phyloP scores from a whole-genome alignment of 106 monocot genomes.

The Agapanthus africanus region DNA sequence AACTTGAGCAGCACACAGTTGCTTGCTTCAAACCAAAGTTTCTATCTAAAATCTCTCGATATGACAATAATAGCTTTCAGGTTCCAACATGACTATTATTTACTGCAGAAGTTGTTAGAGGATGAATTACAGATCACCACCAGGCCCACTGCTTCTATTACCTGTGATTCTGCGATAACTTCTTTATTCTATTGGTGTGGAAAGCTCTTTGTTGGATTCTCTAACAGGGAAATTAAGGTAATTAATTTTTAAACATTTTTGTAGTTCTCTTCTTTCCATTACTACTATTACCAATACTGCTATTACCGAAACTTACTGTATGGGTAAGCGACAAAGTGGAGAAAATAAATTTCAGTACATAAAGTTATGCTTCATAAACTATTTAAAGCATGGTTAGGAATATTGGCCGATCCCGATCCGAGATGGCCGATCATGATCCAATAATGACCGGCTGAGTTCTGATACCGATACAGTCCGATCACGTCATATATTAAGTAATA shows the following conservation, averaged over 20 bases:
- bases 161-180: conserved; percentile 65
- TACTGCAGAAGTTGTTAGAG: conserved; percentile 43
- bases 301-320: too few relatives aligned
- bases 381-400: too few relatives aligned
- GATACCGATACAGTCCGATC: too few relatives aligned
- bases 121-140: conserved; percentile 49
- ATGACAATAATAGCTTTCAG: neutral
- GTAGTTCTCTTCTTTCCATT: neutral
- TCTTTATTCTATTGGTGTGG: conserved; percentile 51
- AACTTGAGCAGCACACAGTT: neutral
- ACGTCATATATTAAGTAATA: too few relatives aligned
- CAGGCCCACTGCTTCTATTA: conserved; percentile 51
- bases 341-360: neutral
- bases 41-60: neutral
- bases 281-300: too few relatives aligned
- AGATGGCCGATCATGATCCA: too few relatives aligned
- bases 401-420: too few relatives aligned
- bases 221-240: conserved; percentile 80
- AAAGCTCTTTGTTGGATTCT: conserved; percentile 71
- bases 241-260: neutral
- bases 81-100: neutral
- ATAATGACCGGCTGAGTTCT: too few relatives aligned
- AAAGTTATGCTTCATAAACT: too few relatives aligned
- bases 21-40: neutral
- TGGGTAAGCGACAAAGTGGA: neutral